These are phyloP conservation scores for Acarospora socialis DNA, from an alignment of 2,329 filamentous ascomycete genomes.

Conservation along the genomic window DNA sequence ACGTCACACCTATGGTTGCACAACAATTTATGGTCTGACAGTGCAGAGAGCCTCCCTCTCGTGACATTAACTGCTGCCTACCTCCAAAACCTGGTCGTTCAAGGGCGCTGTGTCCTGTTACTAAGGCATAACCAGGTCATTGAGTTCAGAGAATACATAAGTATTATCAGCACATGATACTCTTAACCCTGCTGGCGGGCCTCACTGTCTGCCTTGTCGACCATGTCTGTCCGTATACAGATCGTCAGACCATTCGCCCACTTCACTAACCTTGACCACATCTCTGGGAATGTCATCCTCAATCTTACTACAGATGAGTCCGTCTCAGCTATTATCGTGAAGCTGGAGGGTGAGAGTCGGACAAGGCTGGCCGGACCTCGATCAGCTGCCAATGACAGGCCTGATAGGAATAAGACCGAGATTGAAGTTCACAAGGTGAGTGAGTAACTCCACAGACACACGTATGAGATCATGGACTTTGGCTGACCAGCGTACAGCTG, in stretches of 20 bases:
- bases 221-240: conserved; percentile 32
- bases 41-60: too few species aligned
- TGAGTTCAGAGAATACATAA: too few species aligned
- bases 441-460: conserved; percentile 2
- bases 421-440: conserved; percentile 35
- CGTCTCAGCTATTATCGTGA: conserved; percentile 32
- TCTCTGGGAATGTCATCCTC: conserved; percentile 32
- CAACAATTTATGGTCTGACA: too few species aligned
- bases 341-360: conserved; percentile 35
- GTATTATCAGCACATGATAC: too few species aligned
- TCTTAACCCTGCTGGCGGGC: too few species aligned
- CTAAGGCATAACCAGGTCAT: too few species aligned
- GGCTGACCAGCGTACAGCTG: conserved; percentile 20
- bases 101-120: too few species aligned
- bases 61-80: too few species aligned
- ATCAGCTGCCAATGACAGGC: conserved; percentile 23
- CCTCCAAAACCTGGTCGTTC: too few species aligned
- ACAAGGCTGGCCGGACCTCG: conserved; percentile 28
- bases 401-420: conserved; percentile 34
- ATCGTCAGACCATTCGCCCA: conserved; percentile 29
- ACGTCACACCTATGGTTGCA: too few species aligned
- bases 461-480: not conserved
- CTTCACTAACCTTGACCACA: conserved; percentile 35
- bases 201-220: too few species aligned
- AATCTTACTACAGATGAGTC: conserved; percentile 27